Conservation (phyloP, 805 yeast genomes). For the Scheffersomyces stipitis region DNA sequence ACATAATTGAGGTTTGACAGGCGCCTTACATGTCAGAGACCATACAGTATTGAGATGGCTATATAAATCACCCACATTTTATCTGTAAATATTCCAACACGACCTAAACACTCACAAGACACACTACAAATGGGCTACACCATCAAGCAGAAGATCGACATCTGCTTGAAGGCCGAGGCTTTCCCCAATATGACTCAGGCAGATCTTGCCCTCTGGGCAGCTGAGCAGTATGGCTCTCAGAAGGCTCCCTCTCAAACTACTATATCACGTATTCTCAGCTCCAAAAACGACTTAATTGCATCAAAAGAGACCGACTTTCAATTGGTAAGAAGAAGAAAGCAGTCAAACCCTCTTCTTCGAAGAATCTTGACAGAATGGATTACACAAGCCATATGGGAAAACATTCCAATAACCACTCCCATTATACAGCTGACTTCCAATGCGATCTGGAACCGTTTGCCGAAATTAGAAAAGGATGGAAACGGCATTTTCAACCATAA, state of each 20-base stretch:
- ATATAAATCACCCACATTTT: too few relatives aligned
- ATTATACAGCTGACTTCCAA: constrained; percentile 63
- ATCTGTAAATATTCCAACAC: too few relatives aligned
- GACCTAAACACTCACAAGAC: not conserved
- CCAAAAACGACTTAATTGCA: constrained; percentile 53
- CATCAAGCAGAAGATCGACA: constrained; percentile 62
- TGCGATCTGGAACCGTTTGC: constrained; percentile 61
- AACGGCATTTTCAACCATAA: constrained; percentile 64
- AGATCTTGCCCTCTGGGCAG: constrained; percentile 66
- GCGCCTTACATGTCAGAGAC: too few relatives aligned
- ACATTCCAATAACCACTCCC: constrained; percentile 62
- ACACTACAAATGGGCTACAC: constrained; percentile 49
- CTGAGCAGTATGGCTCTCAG: constrained; percentile 48
- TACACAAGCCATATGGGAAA: constrained; percentile 65
- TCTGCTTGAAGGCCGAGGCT: constrained; percentile 66
- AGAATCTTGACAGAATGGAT: constrained; percentile 70
- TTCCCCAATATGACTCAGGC: constrained; percentile 67
- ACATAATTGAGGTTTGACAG: too few relatives aligned
- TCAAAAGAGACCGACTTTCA: constrained; percentile 51
- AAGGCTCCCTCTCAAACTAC: constrained; percentile 69
- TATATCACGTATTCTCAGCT: constrained; percentile 58
- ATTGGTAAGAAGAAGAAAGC: constrained; percentile 52
- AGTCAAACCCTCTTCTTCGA: constrained; percentile 53
- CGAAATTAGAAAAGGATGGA: constrained; percentile 55
- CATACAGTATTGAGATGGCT: too few relatives aligned